Percentiles rank a stretch among this genome's conserved stretches.
Evolutionary conservation across 768 basidiomycete genomes (phyloP).

Genomic region (Boletus coccyginus): DNA sequence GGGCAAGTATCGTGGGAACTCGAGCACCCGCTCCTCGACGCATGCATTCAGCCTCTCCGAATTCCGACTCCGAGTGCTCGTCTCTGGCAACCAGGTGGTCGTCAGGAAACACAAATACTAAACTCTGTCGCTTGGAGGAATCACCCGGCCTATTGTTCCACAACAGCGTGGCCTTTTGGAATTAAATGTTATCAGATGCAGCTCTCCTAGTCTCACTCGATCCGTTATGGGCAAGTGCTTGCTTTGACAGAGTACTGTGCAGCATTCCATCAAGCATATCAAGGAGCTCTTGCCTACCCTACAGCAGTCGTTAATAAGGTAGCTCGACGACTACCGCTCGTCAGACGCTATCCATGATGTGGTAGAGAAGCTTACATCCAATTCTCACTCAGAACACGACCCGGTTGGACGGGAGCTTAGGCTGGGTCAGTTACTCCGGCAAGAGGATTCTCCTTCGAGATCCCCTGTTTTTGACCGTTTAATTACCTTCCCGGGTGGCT

Average conservation of each 20-base stretch:
- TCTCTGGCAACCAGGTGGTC: not conserved
- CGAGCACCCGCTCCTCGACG: not conserved
- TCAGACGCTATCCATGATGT: no score
- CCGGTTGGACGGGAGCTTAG: no score
- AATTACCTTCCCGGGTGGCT: no score
- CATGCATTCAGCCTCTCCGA: conserved; percentile 6
- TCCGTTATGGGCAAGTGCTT: not conserved
- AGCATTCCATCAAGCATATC: not conserved
- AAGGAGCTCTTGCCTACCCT: not conserved
- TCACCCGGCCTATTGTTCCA: not conserved
- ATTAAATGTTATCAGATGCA: no score
- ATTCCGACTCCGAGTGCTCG: conserved; percentile 4
- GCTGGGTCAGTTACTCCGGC: no score
- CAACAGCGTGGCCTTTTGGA: no score
- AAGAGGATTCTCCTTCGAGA: no score
- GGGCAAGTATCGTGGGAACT: conserved; percentile 29
- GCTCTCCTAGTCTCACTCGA: not conserved
- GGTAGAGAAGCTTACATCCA: no score
- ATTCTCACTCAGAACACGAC: no score
- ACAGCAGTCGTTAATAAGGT: no score
- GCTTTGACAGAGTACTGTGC: not conserved
- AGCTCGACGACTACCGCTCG: no score
- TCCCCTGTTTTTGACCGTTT: no score
- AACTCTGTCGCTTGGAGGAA: not conserved
- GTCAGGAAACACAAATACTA: not conserved